Conservation (phyloP, 176 grass and related monocot species). For the Guadua angustifolia region DNA sequence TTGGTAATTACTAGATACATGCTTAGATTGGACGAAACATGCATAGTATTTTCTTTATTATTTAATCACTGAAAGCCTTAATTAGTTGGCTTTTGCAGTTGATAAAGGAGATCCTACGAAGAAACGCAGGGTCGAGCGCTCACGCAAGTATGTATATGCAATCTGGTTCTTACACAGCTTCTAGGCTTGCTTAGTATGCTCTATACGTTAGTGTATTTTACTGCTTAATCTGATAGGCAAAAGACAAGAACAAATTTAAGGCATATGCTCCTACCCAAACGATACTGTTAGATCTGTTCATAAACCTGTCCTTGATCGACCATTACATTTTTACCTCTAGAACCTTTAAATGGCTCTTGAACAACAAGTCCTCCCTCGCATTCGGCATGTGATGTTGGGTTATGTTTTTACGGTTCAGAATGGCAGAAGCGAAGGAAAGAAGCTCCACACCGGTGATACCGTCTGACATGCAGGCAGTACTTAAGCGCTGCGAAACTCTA, state of each 20-base stretch:
- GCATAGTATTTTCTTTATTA: not conserved
- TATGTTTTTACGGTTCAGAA: constrained; percentile 49
- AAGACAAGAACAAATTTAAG: not conserved
- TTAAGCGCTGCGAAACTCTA: constrained; percentile 69
- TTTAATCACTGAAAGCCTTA: constrained; percentile 32
- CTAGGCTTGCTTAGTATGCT: not conserved
- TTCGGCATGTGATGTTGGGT: not conserved
- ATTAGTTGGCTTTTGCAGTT: constrained; percentile 45
- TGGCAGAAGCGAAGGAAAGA: constrained; percentile 85
- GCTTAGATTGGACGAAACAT: not conserved
- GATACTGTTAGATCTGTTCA: not conserved
- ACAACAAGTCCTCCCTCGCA: not conserved
- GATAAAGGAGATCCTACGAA: constrained; percentile 76
- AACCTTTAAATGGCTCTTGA: constrained; percentile 2
- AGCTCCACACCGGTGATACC: constrained; percentile 62
- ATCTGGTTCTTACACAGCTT: not conserved
- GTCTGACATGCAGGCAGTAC: constrained; percentile 63
- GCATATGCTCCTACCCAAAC: not conserved
- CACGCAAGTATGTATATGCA: constrained; percentile 62
- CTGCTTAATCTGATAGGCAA: not conserved
- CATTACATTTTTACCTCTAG: not conserved
- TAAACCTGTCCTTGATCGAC: not conserved
- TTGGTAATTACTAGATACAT: not conserved
- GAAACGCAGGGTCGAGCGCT: constrained; percentile 74
- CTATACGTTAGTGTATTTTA: not conserved